Percentiles rank a stretch among this genome's conserved stretches.
These are phyloP conservation scores for Athelia sp. DNA, from an alignment of 1,284 basidiomycete genomes.

Conservation along the genomic window DNA sequence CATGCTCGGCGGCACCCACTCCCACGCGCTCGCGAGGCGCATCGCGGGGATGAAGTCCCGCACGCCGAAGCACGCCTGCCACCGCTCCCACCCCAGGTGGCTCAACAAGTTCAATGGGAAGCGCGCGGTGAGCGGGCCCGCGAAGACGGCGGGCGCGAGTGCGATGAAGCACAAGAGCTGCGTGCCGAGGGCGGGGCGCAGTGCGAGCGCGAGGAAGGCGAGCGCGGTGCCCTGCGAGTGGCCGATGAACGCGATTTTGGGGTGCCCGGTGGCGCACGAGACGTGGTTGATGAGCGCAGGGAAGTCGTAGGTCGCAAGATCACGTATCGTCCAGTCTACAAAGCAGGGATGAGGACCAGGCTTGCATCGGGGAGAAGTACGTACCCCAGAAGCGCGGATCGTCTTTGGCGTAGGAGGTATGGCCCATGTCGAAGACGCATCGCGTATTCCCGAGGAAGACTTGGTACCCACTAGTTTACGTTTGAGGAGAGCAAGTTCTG, in stretches of 20 bases:
- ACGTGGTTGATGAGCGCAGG: constrained; percentile 57
- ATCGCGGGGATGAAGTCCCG: constrained; percentile 61
- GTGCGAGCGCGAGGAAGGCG: constrained; percentile 50
- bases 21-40: constrained; percentile 44
- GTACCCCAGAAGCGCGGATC: constrained; percentile 57
- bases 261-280: constrained; percentile 46
- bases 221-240: constrained; percentile 58
- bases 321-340: constrained; percentile 56
- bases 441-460: constrained; percentile 60
- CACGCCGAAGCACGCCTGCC: constrained; percentile 50
- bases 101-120: constrained; percentile 50
- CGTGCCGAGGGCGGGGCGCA: constrained; percentile 49
- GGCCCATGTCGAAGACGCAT: constrained; percentile 59
- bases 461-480: constrained; percentile 37
- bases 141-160: constrained; percentile 56
- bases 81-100: constrained; percentile 45
- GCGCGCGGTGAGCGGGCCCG: constrained; percentile 50
- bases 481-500: too few relatives aligned
- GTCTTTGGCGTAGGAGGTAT: constrained; percentile 36
- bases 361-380: constrained; percentile 8
- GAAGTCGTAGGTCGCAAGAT: constrained; percentile 56
- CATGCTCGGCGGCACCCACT: constrained; percentile 41
- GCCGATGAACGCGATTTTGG: constrained; percentile 55
- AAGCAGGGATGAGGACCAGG: constrained; percentile 1
- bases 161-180: constrained; percentile 54